Conservation (phyloP, 2,329 filamentous ascomycete genomes). For the Hirsutella minnesotensis region DNA sequence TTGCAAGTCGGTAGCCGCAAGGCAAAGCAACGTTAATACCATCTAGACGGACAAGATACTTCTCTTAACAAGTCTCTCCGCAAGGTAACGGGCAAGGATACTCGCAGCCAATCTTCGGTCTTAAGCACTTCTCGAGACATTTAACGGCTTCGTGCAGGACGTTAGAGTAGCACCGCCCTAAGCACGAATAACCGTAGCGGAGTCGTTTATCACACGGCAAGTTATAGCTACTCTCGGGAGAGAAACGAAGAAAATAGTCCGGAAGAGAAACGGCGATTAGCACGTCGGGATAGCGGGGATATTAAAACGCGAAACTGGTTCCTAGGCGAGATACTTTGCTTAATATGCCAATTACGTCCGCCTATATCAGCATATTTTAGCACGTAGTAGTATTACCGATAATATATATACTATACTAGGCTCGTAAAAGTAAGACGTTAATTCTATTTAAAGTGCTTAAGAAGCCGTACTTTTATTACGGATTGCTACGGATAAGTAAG, state of each 20-base stretch:
- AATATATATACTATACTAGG: slow-evolving; percentile 60
- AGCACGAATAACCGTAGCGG: slow-evolving; percentile 35
- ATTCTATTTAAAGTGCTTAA: slow-evolving; percentile 54
- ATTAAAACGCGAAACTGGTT: slow-evolving; percentile 37
- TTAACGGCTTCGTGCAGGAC: slow-evolving; percentile 31
- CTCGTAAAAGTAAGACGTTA: slow-evolving; percentile 56
- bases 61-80: slow-evolving; percentile 27
- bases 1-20: slow-evolving; percentile 28
- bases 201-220: slow-evolving; percentile 36
- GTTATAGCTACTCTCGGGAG: slow-evolving; percentile 52
- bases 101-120: slow-evolving; percentile 27
- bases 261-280: slow-evolving; percentile 37
- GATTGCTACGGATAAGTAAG: slow-evolving; percentile 60
- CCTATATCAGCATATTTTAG: slow-evolving; percentile 49
- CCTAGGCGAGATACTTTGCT: slow-evolving; percentile 33
- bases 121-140: slow-evolving; percentile 32
- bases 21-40: slow-evolving; percentile 18
- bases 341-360: slow-evolving; percentile 42
- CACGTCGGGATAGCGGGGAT: slow-evolving; percentile 45
- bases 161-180: slow-evolving; percentile 33
- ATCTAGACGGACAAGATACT: slow-evolving; percentile 22
- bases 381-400: slow-evolving; percentile 55
- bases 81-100: slow-evolving; percentile 32
- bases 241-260: slow-evolving; percentile 42
- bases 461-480: slow-evolving; percentile 47